Percentiles rank a stretch among this genome's conserved stretches.
These are phyloP conservation scores for Takakia lepidozioides DNA, from an alignment of 225 moss, liverwort and hornwort species.

Conservation along the genomic window DNA sequence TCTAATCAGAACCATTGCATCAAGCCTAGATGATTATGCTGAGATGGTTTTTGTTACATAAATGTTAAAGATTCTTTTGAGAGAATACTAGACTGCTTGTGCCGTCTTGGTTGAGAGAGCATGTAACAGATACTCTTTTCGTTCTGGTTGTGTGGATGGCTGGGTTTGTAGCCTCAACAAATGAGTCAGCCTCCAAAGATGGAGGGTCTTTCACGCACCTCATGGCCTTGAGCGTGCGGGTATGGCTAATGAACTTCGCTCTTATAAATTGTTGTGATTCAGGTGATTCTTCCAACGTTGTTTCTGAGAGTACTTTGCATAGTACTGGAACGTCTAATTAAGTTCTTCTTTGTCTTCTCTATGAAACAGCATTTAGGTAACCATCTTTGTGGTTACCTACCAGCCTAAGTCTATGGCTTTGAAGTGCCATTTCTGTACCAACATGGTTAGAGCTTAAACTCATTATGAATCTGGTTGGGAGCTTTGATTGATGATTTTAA, in stretches of 20 bases:
- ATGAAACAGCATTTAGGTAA: neutral
- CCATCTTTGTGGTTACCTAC: neutral
- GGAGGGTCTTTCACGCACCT: too few species aligned
- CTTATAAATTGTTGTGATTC: neutral
- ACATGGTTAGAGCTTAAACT: neutral
- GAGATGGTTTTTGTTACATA: too few species aligned
- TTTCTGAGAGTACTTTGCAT: neutral
- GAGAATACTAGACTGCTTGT: too few species aligned
- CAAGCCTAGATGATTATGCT: too few species aligned
- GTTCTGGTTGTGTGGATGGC: too few species aligned
- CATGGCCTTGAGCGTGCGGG: slow-evolving; percentile 14
- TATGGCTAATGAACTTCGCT: slow-evolving; percentile 5
- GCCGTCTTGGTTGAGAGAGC: too few species aligned
- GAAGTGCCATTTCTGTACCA: neutral
- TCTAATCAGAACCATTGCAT: too few species aligned
- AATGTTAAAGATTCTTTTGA: too few species aligned
- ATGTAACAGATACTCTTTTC: too few species aligned
- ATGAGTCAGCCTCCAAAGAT: too few species aligned
- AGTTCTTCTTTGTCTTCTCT: neutral
- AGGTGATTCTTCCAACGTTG: neutral
- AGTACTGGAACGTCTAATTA: neutral
- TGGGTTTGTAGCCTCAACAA: too few species aligned
- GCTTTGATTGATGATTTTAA: neutral
- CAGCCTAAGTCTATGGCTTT: neutral
- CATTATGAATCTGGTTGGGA: neutral